These are phyloP conservation scores for Eimeria sp. DNA, from an alignment of 169 alveolate species.

Conservation along the genomic window DNA sequence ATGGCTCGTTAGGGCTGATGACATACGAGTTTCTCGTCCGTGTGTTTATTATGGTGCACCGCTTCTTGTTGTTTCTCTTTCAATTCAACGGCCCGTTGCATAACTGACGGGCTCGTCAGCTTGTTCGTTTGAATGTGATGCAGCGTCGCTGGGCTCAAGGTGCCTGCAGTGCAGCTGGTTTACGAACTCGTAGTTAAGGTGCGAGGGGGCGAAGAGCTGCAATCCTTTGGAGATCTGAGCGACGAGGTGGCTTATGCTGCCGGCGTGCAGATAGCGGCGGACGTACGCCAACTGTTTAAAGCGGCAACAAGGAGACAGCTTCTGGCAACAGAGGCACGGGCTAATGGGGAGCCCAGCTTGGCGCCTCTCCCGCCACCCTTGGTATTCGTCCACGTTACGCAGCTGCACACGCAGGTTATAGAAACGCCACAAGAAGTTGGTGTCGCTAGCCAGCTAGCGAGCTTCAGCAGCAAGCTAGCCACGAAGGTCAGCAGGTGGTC, in stretches of 20 bases:
- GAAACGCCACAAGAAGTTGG: conserved; percentile 3
- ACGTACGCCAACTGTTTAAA: conserved; percentile 19
- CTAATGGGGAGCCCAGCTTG: neutral
- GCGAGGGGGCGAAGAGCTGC: conserved; percentile 7
- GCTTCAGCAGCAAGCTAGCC: conserved; percentile 61
- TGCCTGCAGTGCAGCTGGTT: conserved; percentile 65
- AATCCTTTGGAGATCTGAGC: conserved; percentile 9
- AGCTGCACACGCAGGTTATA: conserved; percentile 50
- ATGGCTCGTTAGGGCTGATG: neutral
- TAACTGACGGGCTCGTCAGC: too few relatives aligned
- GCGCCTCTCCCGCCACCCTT: conserved; percentile 16
- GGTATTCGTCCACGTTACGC: conserved; percentile 32
- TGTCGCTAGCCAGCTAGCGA: conserved; percentile 43
- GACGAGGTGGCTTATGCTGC: conserved; percentile 66
- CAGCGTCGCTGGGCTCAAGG: conserved; percentile 37
- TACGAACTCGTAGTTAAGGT: conserved; percentile 22
- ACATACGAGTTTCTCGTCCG: neutral
- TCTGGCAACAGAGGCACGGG: conserved; percentile 44
- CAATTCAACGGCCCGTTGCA: neutral
- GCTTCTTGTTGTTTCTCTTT: too few relatives aligned
- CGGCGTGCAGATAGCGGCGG: conserved; percentile 56
- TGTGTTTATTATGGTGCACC: too few relatives aligned
- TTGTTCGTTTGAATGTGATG: neutral
- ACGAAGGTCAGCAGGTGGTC: conserved; percentile 59
- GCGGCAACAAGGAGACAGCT: conserved; percentile 6